Percentiles rank a stretch among this genome's conserved stretches.
Conservation (phyloP, 345 rosid species). For the thale cress (Arabidopsis thaliana) region TAIR10.1 NC_003076.8:23980501-23981000, state of each 20-base stretch:
- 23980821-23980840: background rate
- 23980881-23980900: constrained; percentile 62
- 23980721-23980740: constrained; percentile 83
- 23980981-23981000: background rate
- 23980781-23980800: constrained; percentile 81
- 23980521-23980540: background rate
- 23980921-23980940: constrained; percentile 75
- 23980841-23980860: background rate
- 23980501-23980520: background rate
- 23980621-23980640: background rate
- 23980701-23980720: constrained; percentile 97
- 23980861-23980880: constrained; percentile 11
- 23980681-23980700: constrained; percentile 44
- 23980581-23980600: constrained; percentile 78
- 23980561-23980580: constrained; percentile 68
- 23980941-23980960: constrained; percentile 86
- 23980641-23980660: background rate
- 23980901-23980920: constrained; percentile 58
- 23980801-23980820: constrained; percentile 15
- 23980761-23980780: constrained; percentile 64
- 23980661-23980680: background rate
- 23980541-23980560: background rate
- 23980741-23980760: constrained; percentile 69
- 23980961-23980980: constrained; percentile 4
- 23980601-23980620: constrained; percentile 72